Conservation (phyloP, 495 filamentous ascomycete genomes). For the Hypoxylon lenormandii region DNA sequence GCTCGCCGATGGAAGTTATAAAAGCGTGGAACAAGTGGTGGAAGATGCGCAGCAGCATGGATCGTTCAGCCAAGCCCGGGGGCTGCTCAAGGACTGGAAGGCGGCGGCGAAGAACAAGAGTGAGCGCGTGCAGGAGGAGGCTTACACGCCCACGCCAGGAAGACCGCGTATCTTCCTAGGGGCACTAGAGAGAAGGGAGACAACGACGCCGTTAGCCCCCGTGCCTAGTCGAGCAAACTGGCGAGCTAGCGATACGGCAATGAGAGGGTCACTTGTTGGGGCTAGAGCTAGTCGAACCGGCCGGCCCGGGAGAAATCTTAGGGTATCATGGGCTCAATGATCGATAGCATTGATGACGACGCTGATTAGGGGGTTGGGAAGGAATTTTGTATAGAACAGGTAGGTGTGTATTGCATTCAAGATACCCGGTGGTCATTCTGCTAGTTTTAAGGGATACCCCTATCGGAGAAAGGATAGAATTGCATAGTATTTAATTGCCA, state of each 20-base stretch:
- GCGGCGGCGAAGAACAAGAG: constrained; percentile 22
- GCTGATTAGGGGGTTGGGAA: constrained; percentile 10
- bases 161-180: constrained; percentile 48
- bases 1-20: constrained; percentile 41
- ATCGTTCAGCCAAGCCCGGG: constrained; percentile 37
- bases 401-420: constrained; percentile 22
- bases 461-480: constrained; percentile 23
- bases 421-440: constrained; percentile 36
- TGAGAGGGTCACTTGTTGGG: constrained; percentile 39
- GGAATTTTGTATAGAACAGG: constrained; percentile 36
- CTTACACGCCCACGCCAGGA: constrained; percentile 46
- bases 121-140: constrained; percentile 24
- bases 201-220: constrained; percentile 49
- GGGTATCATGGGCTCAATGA: constrained; percentile 51
- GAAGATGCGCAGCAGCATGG: constrained; percentile 46
- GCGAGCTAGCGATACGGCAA: constrained; percentile 43
- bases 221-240: constrained; percentile 39
- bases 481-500: constrained; percentile 5
- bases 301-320: constrained; percentile 44
- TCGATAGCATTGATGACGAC: constrained; percentile 14
- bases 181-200: constrained; percentile 35
- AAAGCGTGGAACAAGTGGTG: constrained; percentile 44
- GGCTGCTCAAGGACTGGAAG: constrained; percentile 42
- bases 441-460: constrained; percentile 26
- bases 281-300: constrained; percentile 39